Evolutionary conservation across 140 eudicot genomes (phyloP).

Genomic region (Flaveria floridana): DNA sequence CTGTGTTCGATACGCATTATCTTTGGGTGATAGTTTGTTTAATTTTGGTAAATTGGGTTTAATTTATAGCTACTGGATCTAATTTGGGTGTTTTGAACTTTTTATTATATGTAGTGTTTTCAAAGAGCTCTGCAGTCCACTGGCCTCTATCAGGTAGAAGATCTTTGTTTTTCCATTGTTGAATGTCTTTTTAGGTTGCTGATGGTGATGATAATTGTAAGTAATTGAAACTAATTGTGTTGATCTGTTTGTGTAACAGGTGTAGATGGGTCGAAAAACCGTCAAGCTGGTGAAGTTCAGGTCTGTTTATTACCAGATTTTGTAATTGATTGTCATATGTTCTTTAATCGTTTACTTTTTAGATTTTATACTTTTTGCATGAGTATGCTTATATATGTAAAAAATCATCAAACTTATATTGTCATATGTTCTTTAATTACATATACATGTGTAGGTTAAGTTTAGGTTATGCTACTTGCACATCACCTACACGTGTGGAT

Average conservation of each 20-base stretch:
- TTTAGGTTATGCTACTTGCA: too few species aligned
- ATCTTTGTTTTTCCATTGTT: slow-evolving; percentile 21
- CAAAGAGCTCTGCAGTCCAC: slow-evolving; percentile 38
- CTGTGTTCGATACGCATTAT: not conserved
- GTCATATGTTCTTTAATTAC: too few species aligned
- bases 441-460: too few species aligned
- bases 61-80: slow-evolving; percentile 17
- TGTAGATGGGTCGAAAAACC: slow-evolving; percentile 36
- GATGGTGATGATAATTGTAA: slow-evolving; percentile 16
- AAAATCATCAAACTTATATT: too few species aligned
- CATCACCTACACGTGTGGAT: too few species aligned
- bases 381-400: too few species aligned
- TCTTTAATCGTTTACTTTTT: not conserved
- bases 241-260: slow-evolving; percentile 16
- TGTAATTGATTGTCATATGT: slow-evolving; percentile 10
- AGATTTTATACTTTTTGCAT: too few species aligned
- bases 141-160: slow-evolving; percentile 59
- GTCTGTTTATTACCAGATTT: slow-evolving; percentile 30
- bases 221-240: slow-evolving; percentile 27
- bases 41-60: not conserved
- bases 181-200: not conserved
- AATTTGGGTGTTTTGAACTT: slow-evolving; percentile 32
- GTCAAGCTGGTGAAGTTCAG: slow-evolving; percentile 54
- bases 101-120: slow-evolving; percentile 39
- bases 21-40: not conserved